A percentile compares a stretch with the other conserved stretches of the same genome.
Evolutionary conservation across 306 rosid species (phyloP).

Genomic region (Ormosia emarginata): DNA sequence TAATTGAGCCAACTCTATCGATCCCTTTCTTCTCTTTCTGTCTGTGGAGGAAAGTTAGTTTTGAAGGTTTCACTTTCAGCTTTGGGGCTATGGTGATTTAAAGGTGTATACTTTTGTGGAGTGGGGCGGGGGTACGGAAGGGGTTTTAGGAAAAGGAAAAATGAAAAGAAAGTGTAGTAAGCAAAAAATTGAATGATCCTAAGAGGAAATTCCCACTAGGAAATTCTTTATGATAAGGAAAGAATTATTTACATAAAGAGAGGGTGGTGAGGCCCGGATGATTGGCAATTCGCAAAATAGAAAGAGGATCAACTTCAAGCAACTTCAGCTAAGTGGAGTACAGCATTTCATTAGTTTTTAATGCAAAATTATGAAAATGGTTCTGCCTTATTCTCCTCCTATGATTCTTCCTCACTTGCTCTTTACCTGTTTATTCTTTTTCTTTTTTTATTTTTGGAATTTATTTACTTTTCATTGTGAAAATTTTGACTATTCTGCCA

Average conservation of each 20-base stretch:
- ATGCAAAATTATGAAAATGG: slow-evolving; percentile 41
- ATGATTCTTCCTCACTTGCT: slow-evolving; percentile 41
- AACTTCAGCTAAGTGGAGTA: slow-evolving; percentile 61
- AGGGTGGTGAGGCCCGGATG: slow-evolving; percentile 29
- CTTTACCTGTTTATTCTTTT: slow-evolving; percentile 34
- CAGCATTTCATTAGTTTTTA: slow-evolving; percentile 51
- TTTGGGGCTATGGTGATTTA: background rate
- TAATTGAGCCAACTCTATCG: background rate
- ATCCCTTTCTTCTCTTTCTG: background rate
- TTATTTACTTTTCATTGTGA: background rate
- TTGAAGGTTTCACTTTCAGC: background rate
- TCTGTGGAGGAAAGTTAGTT: background rate
- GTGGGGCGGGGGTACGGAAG: slow-evolving; percentile 28
- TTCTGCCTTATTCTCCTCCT: slow-evolving; percentile 30
- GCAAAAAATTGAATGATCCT: slow-evolving; percentile 36
- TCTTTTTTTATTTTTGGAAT: slow-evolving; percentile 23
- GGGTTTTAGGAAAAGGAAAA: slow-evolving; percentile 2
- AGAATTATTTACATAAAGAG: slow-evolving; percentile 36
- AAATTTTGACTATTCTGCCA: background rate
- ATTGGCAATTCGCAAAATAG: slow-evolving; percentile 25
- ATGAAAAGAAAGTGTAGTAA: slow-evolving; percentile 5
- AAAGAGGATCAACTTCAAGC: slow-evolving; percentile 54
- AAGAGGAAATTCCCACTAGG: slow-evolving; percentile 83
- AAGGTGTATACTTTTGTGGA: slow-evolving; percentile 19
- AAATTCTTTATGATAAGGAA: slow-evolving; percentile 48